Base-by-base conservation (phyloP, 352 stramenopile species). In the Phytophthora rubi region DNA sequence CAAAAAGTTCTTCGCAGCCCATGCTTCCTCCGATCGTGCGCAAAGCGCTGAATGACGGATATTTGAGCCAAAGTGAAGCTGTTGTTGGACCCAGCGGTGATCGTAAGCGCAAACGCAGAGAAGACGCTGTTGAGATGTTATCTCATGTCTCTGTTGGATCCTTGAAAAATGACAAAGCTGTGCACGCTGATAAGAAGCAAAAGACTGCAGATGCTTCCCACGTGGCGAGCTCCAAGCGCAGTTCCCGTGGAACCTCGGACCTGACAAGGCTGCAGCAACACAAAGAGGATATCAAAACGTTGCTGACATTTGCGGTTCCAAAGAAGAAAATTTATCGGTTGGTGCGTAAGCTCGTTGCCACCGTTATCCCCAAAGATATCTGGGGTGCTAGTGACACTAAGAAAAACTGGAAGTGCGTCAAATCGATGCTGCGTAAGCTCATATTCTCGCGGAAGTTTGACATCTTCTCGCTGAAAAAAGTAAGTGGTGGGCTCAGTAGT, bases 381-480 rank as follows among this genome's bases (percentile, higher is more conserved):
- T 92, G 85, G 84, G 85, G 80, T 10, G 21, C 16, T 26, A 52
- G 23, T 8, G 30, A 62, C 0, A 73, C 58, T 2, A 67, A 70
- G 37, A 75, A 79, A 16, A 92, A 93, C 53, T 93, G 83, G 83
- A 66, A 71, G n/a, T 72, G 61, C 44, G 68, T 91, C 32, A 89
- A 88, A 53, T 23, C 45, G 33, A 55, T 90, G 53, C 56, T 90
- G 16, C 70, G 65, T 10, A 79, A 77, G 33, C 53, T 93, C 13
- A 62, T 93, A 16, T 74, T 75, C 48, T 80, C 83, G 21, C 75
- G 75, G 12, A 90, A 90, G 37, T 90, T 84, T 53, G 85, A 91
- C 44, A 55, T 82, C 6, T 62, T 93, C 8, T 83, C 79, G 9
- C 39, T 91, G 5, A 78, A 85, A 49, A 82, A 86, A 73, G 85